A percentile compares a stretch with the other conserved stretches of the same genome.
Conservation (phyloP, 164 flowering plant species). For the Stephania cephalantha region DNA sequence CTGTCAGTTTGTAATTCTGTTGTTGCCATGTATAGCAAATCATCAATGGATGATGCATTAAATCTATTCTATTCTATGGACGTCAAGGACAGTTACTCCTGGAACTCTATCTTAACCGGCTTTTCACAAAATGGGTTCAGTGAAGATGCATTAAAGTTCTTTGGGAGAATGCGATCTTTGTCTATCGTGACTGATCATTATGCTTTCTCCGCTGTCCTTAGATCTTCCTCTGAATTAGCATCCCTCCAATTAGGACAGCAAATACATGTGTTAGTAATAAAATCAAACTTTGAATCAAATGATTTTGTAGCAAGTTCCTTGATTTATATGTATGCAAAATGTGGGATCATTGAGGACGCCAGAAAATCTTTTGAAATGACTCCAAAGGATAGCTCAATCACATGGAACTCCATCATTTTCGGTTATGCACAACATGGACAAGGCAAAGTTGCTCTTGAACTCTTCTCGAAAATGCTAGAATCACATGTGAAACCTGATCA, state of each 20-base stretch:
- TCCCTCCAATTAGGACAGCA: slow-evolving; percentile 70
- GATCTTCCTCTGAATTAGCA: slow-evolving; percentile 75
- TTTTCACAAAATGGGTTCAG: slow-evolving; percentile 57
- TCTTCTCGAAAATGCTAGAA: slow-evolving; percentile 54
- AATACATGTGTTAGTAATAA: slow-evolving; percentile 52
- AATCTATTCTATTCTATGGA: slow-evolving; percentile 43
- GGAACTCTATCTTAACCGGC: slow-evolving; percentile 83
- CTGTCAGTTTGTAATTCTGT: slow-evolving; percentile 57
- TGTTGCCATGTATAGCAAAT: slow-evolving; percentile 62
- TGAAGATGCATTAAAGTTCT: slow-evolving; percentile 60
- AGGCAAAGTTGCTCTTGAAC: slow-evolving; percentile 54
- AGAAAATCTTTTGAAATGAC: slow-evolving; percentile 48
- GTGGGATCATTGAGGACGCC: slow-evolving; percentile 80
- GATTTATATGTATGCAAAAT: slow-evolving; percentile 81
- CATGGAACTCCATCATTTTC: slow-evolving; percentile 78
- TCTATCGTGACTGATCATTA: slow-evolving; percentile 49
- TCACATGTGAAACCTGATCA: slow-evolving; percentile 59
- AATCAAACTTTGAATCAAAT: slow-evolving; percentile 47
- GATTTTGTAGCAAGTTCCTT: slow-evolving; percentile 67
- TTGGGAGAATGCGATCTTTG: slow-evolving; percentile 40
- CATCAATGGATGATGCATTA: slow-evolving; percentile 52
- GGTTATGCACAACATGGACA: slow-evolving; percentile 87
- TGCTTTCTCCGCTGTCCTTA: slow-evolving; percentile 62
- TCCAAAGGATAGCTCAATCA: slow-evolving; percentile 40
- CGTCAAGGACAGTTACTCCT: slow-evolving; percentile 58